A percentile compares a stretch with the other conserved stretches of the same genome.
These are phyloP conservation scores for Waltergamsia citrina DNA, from an alignment of 2,329 filamentous ascomycete species.

Conservation along the genomic window DNA sequence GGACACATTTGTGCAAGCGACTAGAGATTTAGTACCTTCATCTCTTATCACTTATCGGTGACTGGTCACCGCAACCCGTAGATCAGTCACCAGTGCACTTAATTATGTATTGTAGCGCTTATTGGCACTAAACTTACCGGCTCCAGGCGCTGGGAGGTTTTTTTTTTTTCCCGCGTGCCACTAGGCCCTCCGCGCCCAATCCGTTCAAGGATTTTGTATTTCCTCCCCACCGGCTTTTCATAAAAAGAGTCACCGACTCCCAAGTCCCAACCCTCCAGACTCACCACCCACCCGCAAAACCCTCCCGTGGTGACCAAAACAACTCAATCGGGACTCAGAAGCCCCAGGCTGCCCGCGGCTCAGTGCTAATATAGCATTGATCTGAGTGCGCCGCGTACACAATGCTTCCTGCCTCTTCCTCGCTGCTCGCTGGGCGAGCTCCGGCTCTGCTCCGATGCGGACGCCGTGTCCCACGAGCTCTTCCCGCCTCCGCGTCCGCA, in stretches of 20 bases:
- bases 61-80: no score
- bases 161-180: no score
- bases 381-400: slow-evolving; percentile 11
- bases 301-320: slow-evolving; percentile 5
- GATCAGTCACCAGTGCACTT: no score
- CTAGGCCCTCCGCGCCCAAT: no score
- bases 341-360: slow-evolving; percentile 23
- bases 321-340: slow-evolving; percentile 18
- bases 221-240: no score
- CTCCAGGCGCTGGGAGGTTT: no score
- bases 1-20: no score
- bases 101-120: no score
- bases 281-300: slow-evolving; percentile 8
- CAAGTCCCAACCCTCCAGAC: slow-evolving; percentile 3
- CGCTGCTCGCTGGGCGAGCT: slow-evolving; percentile 43
- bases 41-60: no score
- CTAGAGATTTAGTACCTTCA: no score
- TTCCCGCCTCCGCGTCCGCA: slow-evolving; percentile 14
- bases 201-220: no score
- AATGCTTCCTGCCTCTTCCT: slow-evolving; percentile 10
- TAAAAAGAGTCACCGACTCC: slow-evolving; percentile 15
- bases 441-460: slow-evolving; percentile 48
- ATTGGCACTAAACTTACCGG: no score
- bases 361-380: slow-evolving; percentile 24
- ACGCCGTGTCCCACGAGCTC: slow-evolving; percentile 35